Base-by-base conservation (phyloP, 495 filamentous ascomycete genomes). In the Xylaria flabelliformis region DNA sequence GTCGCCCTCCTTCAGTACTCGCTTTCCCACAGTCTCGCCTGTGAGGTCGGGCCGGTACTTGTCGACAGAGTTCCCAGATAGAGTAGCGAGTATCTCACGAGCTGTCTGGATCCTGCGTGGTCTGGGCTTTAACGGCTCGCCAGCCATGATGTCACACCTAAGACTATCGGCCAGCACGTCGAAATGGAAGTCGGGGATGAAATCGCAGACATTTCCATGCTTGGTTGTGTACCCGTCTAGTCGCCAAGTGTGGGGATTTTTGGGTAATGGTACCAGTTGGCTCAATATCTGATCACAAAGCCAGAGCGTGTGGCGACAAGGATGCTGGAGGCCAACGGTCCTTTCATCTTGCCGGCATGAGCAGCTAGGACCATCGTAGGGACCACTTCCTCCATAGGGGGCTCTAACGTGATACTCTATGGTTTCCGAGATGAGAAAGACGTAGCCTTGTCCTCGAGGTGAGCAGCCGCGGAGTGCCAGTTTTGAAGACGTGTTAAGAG, bases 221-320 rank as follows among this genome's bases (percentile, higher is more conserved):
- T 84, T 80, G 17, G 80, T 67, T 12, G 83, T 72, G 48, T 81
- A 83, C 21, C 84, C 84, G 17, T 75, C 53, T 58, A 75, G 73
- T 5, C 74, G 78, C 68, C 85, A 64, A 15, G 72, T 79, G 41
- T 83, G 76, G 32, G 78, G 76, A n/a, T 77, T 73, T 10, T 78
- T 73, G 46, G 78, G 79, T 29, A 82, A 77, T 55, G 81, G 79
- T 0, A 84, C 72, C 41, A 79, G 72, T 50, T 83, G 82, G 63
- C 80, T 82, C 15, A 81, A 76, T 36, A 86, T 78, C 63, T 77
- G 78, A 76, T 86, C 84, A 58, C 84, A 80, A 29, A 86, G 78
- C 83, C 83, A 86, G 65, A 86, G 76, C 29, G 83, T 75, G 67
- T 86, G 84, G n/a, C 82, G 82, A 77, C 84, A 86, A 0, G 83